phyloP scores from a whole-genome alignment of 306 rosid species.

The Casuarina glauca region DNA sequence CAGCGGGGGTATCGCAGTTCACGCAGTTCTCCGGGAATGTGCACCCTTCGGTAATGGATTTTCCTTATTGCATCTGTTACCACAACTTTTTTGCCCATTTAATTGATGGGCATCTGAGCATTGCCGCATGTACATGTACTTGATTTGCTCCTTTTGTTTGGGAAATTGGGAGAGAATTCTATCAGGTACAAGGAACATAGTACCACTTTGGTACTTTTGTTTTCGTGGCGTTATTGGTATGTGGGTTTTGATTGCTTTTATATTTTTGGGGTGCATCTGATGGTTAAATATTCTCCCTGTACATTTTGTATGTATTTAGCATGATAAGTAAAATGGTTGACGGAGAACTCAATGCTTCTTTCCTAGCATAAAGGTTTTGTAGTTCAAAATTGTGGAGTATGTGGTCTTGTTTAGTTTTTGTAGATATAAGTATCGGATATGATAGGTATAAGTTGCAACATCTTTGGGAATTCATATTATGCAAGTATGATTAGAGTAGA shows the following conservation, averaged over 20 bases:
- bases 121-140: background rate
- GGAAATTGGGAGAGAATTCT: background rate
- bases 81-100: background rate
- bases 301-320: background rate
- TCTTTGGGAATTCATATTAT: background rate
- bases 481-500: background rate
- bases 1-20: conserved; percentile 24
- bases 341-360: background rate
- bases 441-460: background rate
- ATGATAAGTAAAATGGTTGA: background rate
- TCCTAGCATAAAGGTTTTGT: background rate
- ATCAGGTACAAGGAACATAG: background rate
- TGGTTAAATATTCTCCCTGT: background rate
- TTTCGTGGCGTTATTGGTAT: background rate
- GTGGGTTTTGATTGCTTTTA: background rate
- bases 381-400: background rate
- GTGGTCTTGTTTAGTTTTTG: background rate
- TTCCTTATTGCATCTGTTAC: background rate
- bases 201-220: background rate
- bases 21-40: conserved; percentile 19
- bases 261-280: background rate
- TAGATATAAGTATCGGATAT: background rate
- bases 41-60: conserved; percentile 29
- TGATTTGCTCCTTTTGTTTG: background rate
- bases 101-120: background rate